A percentile compares a stretch with the other conserved stretches of the same genome.
Conservation (phyloP, 768 basidiomycete genomes). For the Chiua virens region DNA sequence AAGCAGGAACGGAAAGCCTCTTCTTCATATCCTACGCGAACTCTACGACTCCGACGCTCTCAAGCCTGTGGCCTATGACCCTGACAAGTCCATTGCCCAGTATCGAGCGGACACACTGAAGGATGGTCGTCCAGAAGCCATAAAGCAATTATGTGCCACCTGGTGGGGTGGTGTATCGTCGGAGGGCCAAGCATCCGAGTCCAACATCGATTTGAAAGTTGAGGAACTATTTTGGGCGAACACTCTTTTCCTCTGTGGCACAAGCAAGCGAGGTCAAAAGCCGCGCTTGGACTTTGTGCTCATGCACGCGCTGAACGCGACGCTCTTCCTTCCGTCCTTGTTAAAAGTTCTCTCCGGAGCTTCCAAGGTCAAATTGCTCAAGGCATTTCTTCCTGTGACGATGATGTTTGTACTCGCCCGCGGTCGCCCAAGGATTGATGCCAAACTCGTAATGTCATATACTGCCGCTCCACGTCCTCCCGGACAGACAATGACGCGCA, state of each 20-base stretch:
- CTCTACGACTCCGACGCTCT: slow-evolving; percentile 51
- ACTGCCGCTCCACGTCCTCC: slow-evolving; percentile 42
- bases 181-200: slow-evolving; percentile 24
- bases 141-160: slow-evolving; percentile 42
- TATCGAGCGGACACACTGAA: slow-evolving; percentile 36
- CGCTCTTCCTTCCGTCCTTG: slow-evolving; percentile 49
- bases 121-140: slow-evolving; percentile 44
- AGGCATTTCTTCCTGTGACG: slow-evolving; percentile 40
- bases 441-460: slow-evolving; percentile 51
- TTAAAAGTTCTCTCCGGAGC: slow-evolving; percentile 31
- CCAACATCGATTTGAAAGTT: slow-evolving; percentile 37
- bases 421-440: slow-evolving; percentile 54
- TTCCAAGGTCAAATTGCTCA: slow-evolving; percentile 44
- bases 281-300: slow-evolving; percentile 58
- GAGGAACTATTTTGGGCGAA: slow-evolving; percentile 51
- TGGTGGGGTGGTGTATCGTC: slow-evolving; percentile 36
- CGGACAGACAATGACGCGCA: slow-evolving; percentile 13
- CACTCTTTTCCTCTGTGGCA: slow-evolving; percentile 48
- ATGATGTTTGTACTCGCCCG: slow-evolving; percentile 40
- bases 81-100: slow-evolving; percentile 35
- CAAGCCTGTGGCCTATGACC: slow-evolving; percentile 48
- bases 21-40: slow-evolving; percentile 51
- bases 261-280: slow-evolving; percentile 45
- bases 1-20: slow-evolving; percentile 29
- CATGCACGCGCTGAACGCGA: slow-evolving; percentile 56